phyloP scores from a whole-genome alignment of 2,329 filamentous ascomycete genomes.

The Teratosphaeria epicoccoides region DNA sequence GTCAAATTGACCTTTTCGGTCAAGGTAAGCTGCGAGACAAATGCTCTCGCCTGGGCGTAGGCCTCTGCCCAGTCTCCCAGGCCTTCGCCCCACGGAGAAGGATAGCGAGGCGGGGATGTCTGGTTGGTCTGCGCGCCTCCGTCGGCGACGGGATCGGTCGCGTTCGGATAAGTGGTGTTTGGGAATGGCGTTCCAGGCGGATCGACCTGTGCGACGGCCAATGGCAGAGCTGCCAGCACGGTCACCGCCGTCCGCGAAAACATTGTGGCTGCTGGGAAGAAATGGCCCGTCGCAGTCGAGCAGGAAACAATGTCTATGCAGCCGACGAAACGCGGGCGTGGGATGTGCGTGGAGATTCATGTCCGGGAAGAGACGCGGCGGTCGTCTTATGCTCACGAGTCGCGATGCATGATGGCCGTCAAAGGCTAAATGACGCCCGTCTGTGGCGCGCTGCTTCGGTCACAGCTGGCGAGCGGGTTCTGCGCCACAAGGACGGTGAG shows the following conservation, averaged over 20 bases:
- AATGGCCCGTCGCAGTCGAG: too few relatives aligned
- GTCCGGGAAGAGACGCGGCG: neutral
- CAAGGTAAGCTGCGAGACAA: constrained; percentile 74
- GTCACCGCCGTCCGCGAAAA: constrained; percentile 11
- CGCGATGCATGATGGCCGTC: neutral
- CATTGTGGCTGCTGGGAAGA: constrained; percentile 11
- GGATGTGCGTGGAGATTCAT: too few relatives aligned
- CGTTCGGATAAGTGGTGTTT: constrained; percentile 16
- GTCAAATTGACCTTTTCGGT: constrained; percentile 91
- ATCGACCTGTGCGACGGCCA: constrained; percentile 19
- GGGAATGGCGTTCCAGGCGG: constrained; percentile 17
- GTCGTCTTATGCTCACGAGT: neutral
- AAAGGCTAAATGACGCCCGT: neutral
- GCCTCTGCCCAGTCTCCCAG: constrained; percentile 64
- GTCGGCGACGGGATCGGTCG: constrained; percentile 17
- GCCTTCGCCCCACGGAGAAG: constrained; percentile 77
- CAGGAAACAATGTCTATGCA: neutral
- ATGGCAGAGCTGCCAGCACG: constrained; percentile 21
- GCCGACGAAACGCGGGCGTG: too few relatives aligned
- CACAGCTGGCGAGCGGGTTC: too few relatives aligned
- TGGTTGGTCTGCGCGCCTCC: constrained; percentile 22
- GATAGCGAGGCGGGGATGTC: constrained; percentile 59
- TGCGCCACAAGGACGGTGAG: too few relatives aligned
- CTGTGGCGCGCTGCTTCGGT: too few relatives aligned
- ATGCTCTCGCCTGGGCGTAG: constrained; percentile 63